Percentiles rank a stretch among this genome's conserved stretches.
Conservation (phyloP, 108 stramenopile species). For the Skeletonema grethae region DNA sequence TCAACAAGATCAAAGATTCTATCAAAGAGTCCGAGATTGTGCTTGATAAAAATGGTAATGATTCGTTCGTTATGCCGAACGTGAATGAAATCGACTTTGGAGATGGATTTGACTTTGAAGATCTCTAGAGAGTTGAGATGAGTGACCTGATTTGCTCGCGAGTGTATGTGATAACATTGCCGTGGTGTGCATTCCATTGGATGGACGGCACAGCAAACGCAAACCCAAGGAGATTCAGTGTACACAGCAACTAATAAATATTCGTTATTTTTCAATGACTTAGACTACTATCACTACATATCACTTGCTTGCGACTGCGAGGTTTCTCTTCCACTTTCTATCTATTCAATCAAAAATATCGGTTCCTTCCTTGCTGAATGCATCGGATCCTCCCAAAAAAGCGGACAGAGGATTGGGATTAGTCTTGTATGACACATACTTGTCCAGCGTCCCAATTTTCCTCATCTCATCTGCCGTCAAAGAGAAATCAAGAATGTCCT, state of each 20-base stretch:
- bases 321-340: too few relatives aligned
- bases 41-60: background rate
- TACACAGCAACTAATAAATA: too few relatives aligned
- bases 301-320: too few relatives aligned
- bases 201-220: background rate
- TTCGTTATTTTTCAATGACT: too few relatives aligned
- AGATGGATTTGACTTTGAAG: too few relatives aligned
- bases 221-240: background rate
- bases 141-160: background rate
- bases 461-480: constrained; percentile 71
- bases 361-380: constrained; percentile 16
- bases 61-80: background rate
- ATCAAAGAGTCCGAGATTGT: constrained; percentile 28
- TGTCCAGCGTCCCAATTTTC: constrained; percentile 45
- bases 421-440: constrained; percentile 32
- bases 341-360: constrained; percentile 32
- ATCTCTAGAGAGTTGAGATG: background rate
- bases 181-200: background rate
- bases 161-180: background rate
- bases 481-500: constrained; percentile 64
- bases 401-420: constrained; percentile 29
- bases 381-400: constrained; percentile 27
- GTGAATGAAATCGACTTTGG: background rate
- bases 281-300: too few relatives aligned
- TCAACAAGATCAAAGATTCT: constrained; percentile 21